These are phyloP conservation scores for Linnemannia hyalina DNA, from an alignment of 192 early-diverging fungal species.

Conservation along the genomic window DNA sequence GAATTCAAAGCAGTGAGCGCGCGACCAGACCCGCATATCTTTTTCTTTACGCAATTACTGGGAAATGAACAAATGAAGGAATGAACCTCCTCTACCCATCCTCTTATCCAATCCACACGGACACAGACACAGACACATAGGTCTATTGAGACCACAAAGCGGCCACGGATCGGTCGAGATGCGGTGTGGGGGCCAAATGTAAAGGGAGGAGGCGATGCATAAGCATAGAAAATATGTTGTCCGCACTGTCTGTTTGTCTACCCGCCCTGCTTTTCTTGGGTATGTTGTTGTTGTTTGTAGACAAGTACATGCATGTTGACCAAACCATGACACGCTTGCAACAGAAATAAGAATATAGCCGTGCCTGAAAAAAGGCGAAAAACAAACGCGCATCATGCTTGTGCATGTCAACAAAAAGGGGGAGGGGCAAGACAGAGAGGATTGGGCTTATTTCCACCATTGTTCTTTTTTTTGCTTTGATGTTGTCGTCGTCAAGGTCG, in stretches of 20 bases:
- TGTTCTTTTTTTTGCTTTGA: background rate
- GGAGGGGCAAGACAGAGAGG: background rate
- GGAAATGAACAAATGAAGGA: background rate
- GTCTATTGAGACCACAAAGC: background rate
- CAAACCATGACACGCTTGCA: background rate
- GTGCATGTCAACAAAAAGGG: background rate
- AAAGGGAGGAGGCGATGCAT: background rate
- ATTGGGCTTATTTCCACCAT: background rate
- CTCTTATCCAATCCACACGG: background rate
- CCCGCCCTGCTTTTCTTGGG: background rate
- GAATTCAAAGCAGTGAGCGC: background rate
- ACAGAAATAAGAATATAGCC: background rate
- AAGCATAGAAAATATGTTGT: background rate
- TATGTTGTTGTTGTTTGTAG: background rate
- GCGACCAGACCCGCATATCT: background rate
- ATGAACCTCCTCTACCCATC: background rate
- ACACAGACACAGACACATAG: background rate
- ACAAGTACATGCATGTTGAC: background rate
- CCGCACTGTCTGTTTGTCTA: background rate
- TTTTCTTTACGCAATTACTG: background rate
- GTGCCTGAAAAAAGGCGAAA: background rate
- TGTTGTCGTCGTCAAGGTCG: background rate
- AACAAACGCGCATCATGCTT: background rate
- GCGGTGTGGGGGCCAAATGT: background rate
- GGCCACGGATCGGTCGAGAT: background rate